Percentiles rank a stretch among this genome's conserved stretches.
Evolutionary conservation across 2,329 filamentous ascomycete genomes (phyloP).

Genomic region (Pestalotiopsis sp.): DNA sequence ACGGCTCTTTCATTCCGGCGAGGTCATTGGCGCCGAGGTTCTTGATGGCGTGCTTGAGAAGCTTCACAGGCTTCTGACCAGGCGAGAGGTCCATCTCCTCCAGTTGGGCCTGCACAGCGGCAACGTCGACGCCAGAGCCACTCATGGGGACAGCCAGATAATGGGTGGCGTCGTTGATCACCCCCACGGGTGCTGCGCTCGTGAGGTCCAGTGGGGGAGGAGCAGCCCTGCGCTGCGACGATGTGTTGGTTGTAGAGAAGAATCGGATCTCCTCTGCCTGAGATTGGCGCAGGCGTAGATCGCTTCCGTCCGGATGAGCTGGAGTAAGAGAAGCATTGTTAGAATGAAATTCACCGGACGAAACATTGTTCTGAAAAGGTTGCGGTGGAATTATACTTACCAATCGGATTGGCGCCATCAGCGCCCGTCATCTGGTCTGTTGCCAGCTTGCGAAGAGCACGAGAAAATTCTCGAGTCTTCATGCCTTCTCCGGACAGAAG

Average conservation of each 20-base stretch:
- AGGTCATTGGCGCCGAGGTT: neutral
- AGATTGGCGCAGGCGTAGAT: no score
- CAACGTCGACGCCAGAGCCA: neutral
- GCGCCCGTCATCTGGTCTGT: no score
- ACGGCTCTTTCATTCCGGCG: neutral
- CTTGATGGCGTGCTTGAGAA: neutral
- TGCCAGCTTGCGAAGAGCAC: no score
- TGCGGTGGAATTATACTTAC: no score
- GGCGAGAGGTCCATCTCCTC: neutral
- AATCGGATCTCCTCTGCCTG: no score
- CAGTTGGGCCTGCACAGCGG: neutral
- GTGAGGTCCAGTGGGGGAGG: slow-evolving; percentile 1
- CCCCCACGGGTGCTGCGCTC: neutral
- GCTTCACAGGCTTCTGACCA: neutral
- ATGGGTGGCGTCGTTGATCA: neutral
- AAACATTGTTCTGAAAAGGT: no score
- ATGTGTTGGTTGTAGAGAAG: neutral
- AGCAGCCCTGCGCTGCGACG: neutral
- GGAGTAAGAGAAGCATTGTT: no score
- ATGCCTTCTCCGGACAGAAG: no score
- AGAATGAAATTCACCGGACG: no score
- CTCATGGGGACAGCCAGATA: neutral
- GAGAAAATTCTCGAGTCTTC: no score
- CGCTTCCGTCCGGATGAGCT: no score
- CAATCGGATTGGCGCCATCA: no score